Evolutionary conservation across 2,329 filamentous ascomycete genomes (phyloP).

Genomic region (Lachnellula subtilissima): DNA sequence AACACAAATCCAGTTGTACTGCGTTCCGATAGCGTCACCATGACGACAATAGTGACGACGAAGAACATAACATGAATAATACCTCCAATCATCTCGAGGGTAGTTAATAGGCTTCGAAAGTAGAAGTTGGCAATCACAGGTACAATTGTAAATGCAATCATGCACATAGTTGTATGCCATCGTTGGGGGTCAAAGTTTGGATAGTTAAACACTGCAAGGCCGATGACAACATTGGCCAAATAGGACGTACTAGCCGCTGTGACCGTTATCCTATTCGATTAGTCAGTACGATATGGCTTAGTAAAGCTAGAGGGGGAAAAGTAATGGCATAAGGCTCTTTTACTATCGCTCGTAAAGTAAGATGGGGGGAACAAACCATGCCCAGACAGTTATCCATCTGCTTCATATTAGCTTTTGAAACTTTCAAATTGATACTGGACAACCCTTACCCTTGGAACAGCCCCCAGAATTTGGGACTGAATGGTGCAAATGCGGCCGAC

Average conservation of each 20-base stretch:
- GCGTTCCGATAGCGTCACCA: conserved; percentile 26
- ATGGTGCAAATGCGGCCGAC: conserved; percentile 11
- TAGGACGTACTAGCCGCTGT: conserved; percentile 10
- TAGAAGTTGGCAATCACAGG: conserved; percentile 39
- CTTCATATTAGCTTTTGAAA: background rate
- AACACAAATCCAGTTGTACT: conserved; percentile 22
- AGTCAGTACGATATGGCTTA: background rate
- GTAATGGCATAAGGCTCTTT: background rate
- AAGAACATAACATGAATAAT: conserved; percentile 41
- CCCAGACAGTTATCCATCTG: conserved; percentile 6
- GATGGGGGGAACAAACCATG: background rate
- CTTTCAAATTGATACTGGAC: background rate
- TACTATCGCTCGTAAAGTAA: no score
- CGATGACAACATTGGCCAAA: conserved; percentile 5
- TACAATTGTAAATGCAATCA: conserved; percentile 36
- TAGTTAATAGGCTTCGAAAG: conserved; percentile 33
- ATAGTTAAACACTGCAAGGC: conserved; percentile 27
- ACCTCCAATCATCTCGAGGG: conserved; percentile 39
- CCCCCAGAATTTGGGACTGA: conserved; percentile 8
- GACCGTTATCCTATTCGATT: conserved; percentile 4
- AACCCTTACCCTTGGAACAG: conserved; percentile 7
- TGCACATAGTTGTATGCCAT: conserved; percentile 39
- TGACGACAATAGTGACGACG: conserved; percentile 36
- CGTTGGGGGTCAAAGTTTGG: conserved; percentile 31
- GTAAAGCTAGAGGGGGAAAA: background rate